These are phyloP conservation scores for Barnettozyma populi DNA, from an alignment of 805 yeast genomes.

Conservation along the genomic window DNA sequence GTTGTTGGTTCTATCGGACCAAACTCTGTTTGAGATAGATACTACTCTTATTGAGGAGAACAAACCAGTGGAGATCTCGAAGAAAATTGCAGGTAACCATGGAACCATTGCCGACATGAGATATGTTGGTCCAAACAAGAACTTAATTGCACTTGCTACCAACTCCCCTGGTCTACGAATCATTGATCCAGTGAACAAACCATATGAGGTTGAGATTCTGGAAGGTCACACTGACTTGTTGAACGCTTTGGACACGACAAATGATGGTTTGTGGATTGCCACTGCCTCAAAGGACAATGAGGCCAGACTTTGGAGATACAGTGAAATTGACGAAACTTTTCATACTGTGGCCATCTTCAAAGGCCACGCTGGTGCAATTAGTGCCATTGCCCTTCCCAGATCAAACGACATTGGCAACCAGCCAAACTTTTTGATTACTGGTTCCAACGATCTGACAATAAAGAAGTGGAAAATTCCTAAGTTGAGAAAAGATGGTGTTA, in stretches of 20 bases:
- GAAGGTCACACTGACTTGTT: conserved; percentile 86
- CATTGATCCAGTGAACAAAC: conserved; percentile 51
- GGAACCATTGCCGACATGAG: conserved; percentile 91
- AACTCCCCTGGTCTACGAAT: conserved; percentile 86
- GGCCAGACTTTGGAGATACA: conserved; percentile 76
- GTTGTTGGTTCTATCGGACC: conserved; percentile 71
- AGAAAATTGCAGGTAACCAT: conserved; percentile 84
- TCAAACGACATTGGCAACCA: conserved; percentile 19
- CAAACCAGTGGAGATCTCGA: conserved; percentile 36
- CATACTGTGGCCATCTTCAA: conserved; percentile 53
- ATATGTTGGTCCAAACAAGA: conserved; percentile 58
- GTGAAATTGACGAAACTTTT: conserved; percentile 37
- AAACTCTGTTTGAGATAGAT: conserved; percentile 58
- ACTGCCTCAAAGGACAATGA: conserved; percentile 88
- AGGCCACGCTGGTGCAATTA: conserved; percentile 86
- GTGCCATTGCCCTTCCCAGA: conserved; percentile 69
- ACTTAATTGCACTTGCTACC: conserved; percentile 78
- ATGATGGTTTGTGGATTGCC: conserved; percentile 84
- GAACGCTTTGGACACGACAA: conserved; percentile 70
- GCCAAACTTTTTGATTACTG: conserved; percentile 77
- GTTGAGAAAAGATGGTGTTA: conserved; percentile 45
- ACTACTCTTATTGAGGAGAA: conserved; percentile 26
- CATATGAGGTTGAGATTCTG: conserved; percentile 55
- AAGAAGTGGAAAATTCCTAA: conserved; percentile 80
- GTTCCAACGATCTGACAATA: conserved; percentile 82